Conservation (phyloP, 2,329 filamentous ascomycete genomes). For the Penicillium sp. region DNA sequence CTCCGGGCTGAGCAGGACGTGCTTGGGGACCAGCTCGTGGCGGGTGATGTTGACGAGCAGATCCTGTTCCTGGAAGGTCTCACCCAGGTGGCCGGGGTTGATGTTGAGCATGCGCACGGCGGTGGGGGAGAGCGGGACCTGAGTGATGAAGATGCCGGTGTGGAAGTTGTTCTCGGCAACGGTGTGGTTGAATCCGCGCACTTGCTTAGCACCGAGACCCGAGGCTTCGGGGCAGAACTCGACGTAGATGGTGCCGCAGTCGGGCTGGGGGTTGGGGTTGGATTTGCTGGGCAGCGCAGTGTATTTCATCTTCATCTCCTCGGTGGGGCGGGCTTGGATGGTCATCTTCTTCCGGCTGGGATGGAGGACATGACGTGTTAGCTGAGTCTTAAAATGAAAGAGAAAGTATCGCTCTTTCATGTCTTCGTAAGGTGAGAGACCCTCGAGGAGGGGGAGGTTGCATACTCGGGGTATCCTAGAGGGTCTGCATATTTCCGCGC, state of each 20-base stretch:
- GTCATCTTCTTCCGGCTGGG: slow-evolving; percentile 79
- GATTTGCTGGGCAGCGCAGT: slow-evolving; percentile 71
- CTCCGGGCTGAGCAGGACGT: slow-evolving; percentile 85
- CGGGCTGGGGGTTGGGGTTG: slow-evolving; percentile 73
- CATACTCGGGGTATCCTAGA: slow-evolving; percentile 79
- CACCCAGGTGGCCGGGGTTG: slow-evolving; percentile 79
- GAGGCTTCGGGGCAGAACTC: slow-evolving; percentile 83
- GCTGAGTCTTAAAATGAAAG: not conserved
- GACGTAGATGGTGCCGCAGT: slow-evolving; percentile 88
- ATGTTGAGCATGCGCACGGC: slow-evolving; percentile 85
- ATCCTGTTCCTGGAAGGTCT: slow-evolving; percentile 96
- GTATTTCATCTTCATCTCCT: slow-evolving; percentile 83
- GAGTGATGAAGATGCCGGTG: slow-evolving; percentile 88
- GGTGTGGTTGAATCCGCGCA: slow-evolving; percentile 86
- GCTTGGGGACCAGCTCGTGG: slow-evolving; percentile 94
- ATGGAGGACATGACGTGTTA: slow-evolving; percentile 16
- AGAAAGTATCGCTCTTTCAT: not conserved
- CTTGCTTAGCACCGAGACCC: slow-evolving; percentile 83
- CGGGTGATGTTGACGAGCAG: slow-evolving; percentile 97
- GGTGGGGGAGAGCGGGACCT: slow-evolving; percentile 80
- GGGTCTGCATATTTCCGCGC: slow-evolving; percentile 71
- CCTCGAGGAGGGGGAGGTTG: slow-evolving; percentile 11
- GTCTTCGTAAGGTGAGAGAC: not conserved
- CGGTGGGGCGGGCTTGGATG: slow-evolving; percentile 85
- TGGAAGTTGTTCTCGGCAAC: slow-evolving; percentile 81